phyloP scores from a whole-genome alignment of 176 grass and related monocot genomes.

The Lolium perenne region DNA sequence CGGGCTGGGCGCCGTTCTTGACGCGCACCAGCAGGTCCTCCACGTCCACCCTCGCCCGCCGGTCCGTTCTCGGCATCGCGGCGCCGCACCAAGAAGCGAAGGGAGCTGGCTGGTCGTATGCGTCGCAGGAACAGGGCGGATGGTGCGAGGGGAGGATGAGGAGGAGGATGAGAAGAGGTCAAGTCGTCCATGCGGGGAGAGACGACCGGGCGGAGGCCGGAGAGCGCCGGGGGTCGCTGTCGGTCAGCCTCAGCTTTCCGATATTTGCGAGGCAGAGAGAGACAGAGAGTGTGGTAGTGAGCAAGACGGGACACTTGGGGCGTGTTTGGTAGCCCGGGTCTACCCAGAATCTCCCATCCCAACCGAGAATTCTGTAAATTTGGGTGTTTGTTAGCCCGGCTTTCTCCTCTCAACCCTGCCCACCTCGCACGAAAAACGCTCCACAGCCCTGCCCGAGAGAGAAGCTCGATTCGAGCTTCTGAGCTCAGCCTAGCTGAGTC shows the following conservation, averaged over 20 bases:
- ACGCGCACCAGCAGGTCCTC: slow-evolving; percentile 71
- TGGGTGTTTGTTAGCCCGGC: no score
- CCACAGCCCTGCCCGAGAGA: no score
- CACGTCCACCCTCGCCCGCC: slow-evolving; percentile 43
- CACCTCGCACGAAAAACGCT: no score
- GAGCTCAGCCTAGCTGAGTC: no score
- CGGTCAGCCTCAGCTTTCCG: slow-evolving; percentile 7
- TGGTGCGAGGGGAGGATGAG: no score
- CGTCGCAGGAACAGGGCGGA: not conserved
- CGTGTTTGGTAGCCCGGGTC: no score
- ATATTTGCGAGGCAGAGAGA: not conserved
- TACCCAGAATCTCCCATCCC: no score
- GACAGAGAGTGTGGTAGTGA: not conserved
- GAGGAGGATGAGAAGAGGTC: slow-evolving; percentile 32
- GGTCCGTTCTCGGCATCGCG: slow-evolving; percentile 38
- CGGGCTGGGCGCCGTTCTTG: slow-evolving; percentile 52
- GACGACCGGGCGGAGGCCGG: slow-evolving; percentile 40
- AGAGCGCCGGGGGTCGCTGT: slow-evolving; percentile 23
- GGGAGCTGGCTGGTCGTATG: not conserved
- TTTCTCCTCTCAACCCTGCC: no score
- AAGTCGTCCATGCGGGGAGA: slow-evolving; percentile 53
- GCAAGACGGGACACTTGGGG: no score
- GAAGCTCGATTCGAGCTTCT: no score
- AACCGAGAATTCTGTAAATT: no score
- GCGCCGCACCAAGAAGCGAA: not conserved